Percentiles rank a stretch among this genome's conserved stretches.
phyloP scores from a whole-genome alignment of 306 rosid species.

The Carpinus viminea region DNA sequence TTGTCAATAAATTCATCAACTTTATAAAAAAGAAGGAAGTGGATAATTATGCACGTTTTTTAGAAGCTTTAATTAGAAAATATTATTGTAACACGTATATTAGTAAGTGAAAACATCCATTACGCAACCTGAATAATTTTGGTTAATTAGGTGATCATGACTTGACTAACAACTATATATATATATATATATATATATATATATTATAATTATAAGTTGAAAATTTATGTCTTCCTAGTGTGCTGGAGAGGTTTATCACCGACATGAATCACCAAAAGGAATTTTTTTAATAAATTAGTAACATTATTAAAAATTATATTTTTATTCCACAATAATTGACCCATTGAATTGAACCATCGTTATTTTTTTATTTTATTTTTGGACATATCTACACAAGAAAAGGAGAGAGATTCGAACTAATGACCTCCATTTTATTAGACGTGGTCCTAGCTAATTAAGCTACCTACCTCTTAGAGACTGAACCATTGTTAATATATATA shows the following conservation, averaged over 20 bases:
- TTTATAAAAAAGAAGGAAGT: background rate
- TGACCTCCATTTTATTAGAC: too few species aligned
- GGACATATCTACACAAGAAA: too few species aligned
- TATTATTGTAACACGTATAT: background rate
- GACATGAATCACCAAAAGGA: background rate
- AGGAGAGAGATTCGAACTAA: too few species aligned
- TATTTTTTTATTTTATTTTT: too few species aligned
- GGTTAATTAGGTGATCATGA: background rate
- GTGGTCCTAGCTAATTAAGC: too few species aligned
- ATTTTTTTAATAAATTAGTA: too few species aligned
- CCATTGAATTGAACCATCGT: too few species aligned
- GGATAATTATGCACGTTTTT: background rate
- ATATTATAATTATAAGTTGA: background rate
- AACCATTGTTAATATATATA: too few species aligned
- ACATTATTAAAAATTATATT: too few species aligned
- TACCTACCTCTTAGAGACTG: too few species aligned
- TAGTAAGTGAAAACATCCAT: background rate
- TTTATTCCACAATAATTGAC: too few species aligned
- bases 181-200: too few species aligned
- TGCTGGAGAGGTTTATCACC: background rate
- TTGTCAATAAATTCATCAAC: background rate
- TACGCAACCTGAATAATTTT: background rate
- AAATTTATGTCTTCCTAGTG: background rate
- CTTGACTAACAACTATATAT: background rate
- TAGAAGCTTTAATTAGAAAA: background rate